Conservation (phyloP, 2,329 filamentous ascomycete genomes). For the Arthrocladium fulminans region DNA sequence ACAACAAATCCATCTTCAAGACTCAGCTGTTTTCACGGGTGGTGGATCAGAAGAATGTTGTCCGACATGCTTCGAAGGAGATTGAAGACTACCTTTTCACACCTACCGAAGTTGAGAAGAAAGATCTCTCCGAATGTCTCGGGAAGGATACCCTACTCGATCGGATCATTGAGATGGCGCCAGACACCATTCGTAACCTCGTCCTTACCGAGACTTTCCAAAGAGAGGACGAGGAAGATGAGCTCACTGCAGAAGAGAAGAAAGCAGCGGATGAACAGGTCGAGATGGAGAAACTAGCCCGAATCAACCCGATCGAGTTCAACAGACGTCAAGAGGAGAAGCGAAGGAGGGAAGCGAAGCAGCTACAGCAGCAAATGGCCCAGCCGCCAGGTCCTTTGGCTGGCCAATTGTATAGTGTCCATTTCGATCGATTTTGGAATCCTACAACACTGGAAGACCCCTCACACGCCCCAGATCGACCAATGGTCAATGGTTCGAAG, state of each 20-base stretch:
- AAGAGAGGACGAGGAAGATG: slow-evolving; percentile 54
- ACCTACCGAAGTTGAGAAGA: slow-evolving; percentile 44
- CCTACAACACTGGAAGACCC: background rate
- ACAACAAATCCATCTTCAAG: slow-evolving; percentile 73
- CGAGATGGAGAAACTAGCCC: slow-evolving; percentile 32
- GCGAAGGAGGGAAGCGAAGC: background rate
- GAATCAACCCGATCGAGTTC: slow-evolving; percentile 28
- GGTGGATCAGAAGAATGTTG: slow-evolving; percentile 71
- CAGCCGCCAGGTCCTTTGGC: background rate
- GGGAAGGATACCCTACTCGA: slow-evolving; percentile 60
- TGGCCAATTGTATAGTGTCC: background rate
- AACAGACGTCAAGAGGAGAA: background rate
- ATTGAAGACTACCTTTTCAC: slow-evolving; percentile 49
- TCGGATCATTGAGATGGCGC: slow-evolving; percentile 28
- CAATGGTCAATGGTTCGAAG: background rate
- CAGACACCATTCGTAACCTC: slow-evolving; percentile 37
- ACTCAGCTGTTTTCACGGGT: slow-evolving; percentile 68
- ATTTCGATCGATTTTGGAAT: background rate
- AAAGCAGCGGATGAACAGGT: slow-evolving; percentile 44
- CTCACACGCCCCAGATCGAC: background rate
- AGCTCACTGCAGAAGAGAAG: slow-evolving; percentile 53
- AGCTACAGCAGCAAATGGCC: background rate
- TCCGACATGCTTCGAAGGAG: slow-evolving; percentile 54
- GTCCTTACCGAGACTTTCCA: slow-evolving; percentile 65
- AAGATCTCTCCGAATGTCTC: slow-evolving; percentile 44